Evolutionary conservation across 106 monocot species (phyloP).

Genomic region (Allium cepa): DNA sequence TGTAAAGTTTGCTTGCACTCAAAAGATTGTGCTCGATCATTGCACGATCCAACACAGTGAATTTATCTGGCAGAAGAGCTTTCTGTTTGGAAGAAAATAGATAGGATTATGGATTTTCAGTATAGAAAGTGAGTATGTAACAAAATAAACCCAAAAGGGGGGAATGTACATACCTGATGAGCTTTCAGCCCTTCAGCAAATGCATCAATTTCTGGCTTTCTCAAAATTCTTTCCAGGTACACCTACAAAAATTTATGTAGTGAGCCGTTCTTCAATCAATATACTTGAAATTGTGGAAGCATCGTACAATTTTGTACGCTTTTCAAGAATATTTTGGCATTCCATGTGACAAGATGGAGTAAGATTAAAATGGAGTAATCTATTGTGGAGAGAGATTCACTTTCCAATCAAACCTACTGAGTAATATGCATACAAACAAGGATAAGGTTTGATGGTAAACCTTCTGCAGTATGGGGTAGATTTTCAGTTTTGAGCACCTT

Average conservation of each 20-base stretch:
- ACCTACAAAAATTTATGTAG: constrained; percentile 37
- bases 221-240: constrained; percentile 90
- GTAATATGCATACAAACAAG: neutral
- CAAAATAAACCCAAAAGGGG: neutral
- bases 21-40: constrained; percentile 99
- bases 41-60: constrained; percentile 92
- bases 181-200: constrained; percentile 92
- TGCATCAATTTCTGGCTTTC: constrained; percentile 98
- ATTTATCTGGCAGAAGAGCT: constrained; percentile 95
- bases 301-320: no score
- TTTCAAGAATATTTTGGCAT: no score
- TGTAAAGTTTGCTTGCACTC: constrained; percentile 97
- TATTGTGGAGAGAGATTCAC: no score
- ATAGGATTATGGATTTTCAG: neutral
- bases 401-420: no score
- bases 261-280: no score
- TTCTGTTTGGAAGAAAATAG: constrained; percentile 46
- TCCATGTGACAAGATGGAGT: no score
- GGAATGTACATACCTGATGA: constrained; percentile 58
- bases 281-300: no score
- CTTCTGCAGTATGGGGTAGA: constrained; percentile 97
- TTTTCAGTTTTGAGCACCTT: constrained; percentile 95
- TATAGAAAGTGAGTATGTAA: neutral
- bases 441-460: constrained; percentile 15
- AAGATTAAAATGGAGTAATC: no score